Percentiles rank a stretch among this genome's conserved stretches.
Evolutionary conservation across 2,329 filamentous ascomycete genomes (phyloP).

Genomic region (Colletotrichum cuscutae): DNA sequence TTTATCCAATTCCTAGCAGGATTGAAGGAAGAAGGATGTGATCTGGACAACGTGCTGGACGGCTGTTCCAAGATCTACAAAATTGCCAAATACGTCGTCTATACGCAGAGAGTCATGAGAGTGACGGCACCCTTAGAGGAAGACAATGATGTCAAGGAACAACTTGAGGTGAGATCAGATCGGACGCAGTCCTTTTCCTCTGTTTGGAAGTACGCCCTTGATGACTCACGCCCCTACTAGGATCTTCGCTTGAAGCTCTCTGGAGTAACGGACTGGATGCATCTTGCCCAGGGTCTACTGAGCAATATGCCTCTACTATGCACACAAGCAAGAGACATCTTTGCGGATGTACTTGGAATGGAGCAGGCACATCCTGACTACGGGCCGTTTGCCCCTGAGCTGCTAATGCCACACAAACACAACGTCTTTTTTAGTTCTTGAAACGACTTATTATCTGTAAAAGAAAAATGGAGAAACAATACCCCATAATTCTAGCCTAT

Average conservation of each 20-base stretch:
- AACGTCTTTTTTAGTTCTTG: slow-evolving; percentile 3
- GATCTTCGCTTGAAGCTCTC: slow-evolving; percentile 20
- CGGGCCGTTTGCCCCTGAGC: slow-evolving; percentile 2
- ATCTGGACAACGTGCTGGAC: slow-evolving; percentile 11
- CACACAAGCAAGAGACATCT: slow-evolving; percentile 4
- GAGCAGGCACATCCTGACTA: slow-evolving; percentile 5
- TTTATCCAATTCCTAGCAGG: slow-evolving; percentile 26
- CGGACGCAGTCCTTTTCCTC: neutral
- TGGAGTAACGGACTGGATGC: slow-evolving; percentile 26
- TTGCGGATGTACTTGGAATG: slow-evolving; percentile 12
- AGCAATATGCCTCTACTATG: slow-evolving; percentile 11
- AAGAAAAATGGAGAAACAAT: neutral
- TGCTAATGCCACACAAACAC: slow-evolving; percentile 19
- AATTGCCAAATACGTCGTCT: slow-evolving; percentile 25
- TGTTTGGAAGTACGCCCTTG: neutral
- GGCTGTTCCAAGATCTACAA: slow-evolving; percentile 30
- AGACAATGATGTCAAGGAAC: slow-evolving; percentile 14
- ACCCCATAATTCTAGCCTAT: neutral
- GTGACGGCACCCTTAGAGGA: slow-evolving; percentile 11
- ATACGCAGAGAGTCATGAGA: slow-evolving; percentile 14
- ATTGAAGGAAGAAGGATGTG: slow-evolving; percentile 20
- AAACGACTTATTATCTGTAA: neutral
- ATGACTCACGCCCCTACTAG: neutral
- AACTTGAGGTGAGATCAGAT: slow-evolving; percentile 16
- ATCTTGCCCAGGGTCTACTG: slow-evolving; percentile 23